Base-by-base conservation (phyloP, 2,329 filamentous ascomycete species). In the Cordyceps tenuipes region DNA sequence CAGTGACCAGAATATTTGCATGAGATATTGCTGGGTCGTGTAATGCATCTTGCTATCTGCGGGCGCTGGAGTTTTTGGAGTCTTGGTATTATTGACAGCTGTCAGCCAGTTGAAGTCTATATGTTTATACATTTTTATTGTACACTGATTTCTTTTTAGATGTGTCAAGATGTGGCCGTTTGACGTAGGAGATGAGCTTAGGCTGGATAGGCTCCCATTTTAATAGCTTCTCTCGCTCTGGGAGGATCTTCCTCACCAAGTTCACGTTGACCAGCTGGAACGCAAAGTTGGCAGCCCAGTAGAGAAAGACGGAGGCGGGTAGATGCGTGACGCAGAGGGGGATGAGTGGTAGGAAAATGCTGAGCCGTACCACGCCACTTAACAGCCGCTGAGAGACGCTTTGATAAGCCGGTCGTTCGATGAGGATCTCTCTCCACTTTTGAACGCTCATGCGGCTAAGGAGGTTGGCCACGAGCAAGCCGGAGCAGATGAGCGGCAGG, bases 401-500 rank as follows among this genome's bases (percentile, higher is more conserved):
- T 66, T 67, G n/a, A 58, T 50, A n/a, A 1, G 26, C 9, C n/a
- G 23, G 47, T 10, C 17, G 19, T 9, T 46, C 52, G 5, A 63
- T 63, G 17, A 75, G 60, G 5, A 72, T 61, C 1, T 59, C 59
- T n/a, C 64, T 60, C 1, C 74, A 64, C 44, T 69, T 66, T 10
- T 70, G 66, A 53, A 61, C 64, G 29, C 67, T 63, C 61, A 74
- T 63, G 19, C 63, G 68, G 5, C 64, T 66, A 70, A 69, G 72
- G 2, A 63, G 66, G 23, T 66, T 68, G 57, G 63, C 66, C 3
- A 66, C 68, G 21, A 75, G 59, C 10, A 72, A 62, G 0, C 63
- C 63, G 1, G 70, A 68, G 60, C 70, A 75, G 43, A 73, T 61
- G 9, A 72, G 29, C 3, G 82, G 81, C 0, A 84, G 73, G 31